Percentiles rank a stretch among this genome's conserved stretches.
Evolutionary conservation across 768 basidiomycete species (phyloP).

Genomic region (Mycena crocata): DNA sequence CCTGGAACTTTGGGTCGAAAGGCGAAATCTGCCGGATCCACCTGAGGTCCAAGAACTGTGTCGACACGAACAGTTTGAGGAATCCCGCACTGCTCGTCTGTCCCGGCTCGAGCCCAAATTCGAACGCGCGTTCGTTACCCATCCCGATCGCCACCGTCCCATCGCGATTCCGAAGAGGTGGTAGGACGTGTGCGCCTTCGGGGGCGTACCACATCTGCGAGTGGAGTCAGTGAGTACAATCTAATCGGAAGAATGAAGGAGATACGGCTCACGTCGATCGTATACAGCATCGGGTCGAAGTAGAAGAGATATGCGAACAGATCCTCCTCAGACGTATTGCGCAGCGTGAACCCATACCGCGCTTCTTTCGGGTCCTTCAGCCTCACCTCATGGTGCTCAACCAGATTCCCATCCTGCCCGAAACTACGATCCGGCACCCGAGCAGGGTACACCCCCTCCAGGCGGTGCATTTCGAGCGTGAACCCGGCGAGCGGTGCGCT

Average conservation of each 20-base stretch:
- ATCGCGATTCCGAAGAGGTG: neutral
- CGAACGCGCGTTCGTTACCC: neutral
- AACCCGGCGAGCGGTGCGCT: neutral
- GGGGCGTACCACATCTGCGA: neutral
- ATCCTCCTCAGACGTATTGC: neutral
- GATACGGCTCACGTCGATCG: neutral
- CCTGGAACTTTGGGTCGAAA: neutral
- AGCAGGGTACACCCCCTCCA: neutral
- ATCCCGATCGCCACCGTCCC: neutral
- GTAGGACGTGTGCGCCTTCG: neutral
- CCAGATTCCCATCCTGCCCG: constrained; percentile 4
- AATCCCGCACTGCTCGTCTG: constrained; percentile 42
- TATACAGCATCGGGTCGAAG: constrained; percentile 3
- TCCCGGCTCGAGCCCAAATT: neutral
- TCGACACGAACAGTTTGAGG: constrained; percentile 60
- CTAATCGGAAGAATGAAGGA: neutral
- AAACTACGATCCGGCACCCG: neutral
- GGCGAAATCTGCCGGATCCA: constrained; percentile 45
- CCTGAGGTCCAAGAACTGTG: constrained; percentile 52
- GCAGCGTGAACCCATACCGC: constrained; percentile 5
- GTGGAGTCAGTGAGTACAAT: neutral
- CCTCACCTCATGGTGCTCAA: neutral
- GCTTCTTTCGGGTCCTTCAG: no score
- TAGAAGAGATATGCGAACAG: constrained; percentile 16
- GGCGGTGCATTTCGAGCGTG: constrained; percentile 4